Conservation (phyloP, 2,329 filamentous ascomycete genomes). For the Pseudonectria buxi region DNA sequence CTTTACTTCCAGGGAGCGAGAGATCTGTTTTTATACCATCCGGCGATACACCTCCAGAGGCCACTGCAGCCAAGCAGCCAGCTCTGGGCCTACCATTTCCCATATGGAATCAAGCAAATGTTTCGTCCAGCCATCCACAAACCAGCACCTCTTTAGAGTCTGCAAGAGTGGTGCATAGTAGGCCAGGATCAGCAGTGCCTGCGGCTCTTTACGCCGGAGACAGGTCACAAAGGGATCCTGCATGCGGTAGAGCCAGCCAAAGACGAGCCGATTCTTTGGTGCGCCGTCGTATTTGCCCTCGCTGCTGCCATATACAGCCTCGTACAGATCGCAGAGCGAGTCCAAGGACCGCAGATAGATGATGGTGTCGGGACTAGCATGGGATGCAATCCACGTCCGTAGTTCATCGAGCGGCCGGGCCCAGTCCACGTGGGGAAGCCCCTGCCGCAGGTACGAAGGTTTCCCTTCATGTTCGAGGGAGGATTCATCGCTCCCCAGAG, state of each 20-base stretch:
- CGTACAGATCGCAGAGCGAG: conserved; percentile 18
- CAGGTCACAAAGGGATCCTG: conserved; percentile 20
- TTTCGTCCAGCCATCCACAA: conserved; percentile 15
- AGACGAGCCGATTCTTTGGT: conserved; percentile 13
- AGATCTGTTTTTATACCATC: conserved; percentile 2
- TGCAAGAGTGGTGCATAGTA: conserved; percentile 18
- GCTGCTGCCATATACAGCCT: conserved; percentile 18
- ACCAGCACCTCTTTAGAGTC: conserved; percentile 16
- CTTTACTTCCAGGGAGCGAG: no score
- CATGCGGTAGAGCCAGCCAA: conserved; percentile 24
- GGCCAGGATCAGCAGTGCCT: conserved; percentile 21
- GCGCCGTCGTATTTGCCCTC: conserved; percentile 13
- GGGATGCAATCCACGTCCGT: conserved; percentile 16
- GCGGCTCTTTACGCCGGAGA: conserved; percentile 19
- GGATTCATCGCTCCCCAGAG: conserved; percentile 11
- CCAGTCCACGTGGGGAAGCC: conserved; percentile 18
- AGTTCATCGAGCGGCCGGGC: conserved; percentile 14
- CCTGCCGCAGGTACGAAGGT: conserved; percentile 15
- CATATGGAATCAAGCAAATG: conserved; percentile 19
- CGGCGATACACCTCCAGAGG: conserved; percentile 12
- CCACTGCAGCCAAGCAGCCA: conserved; percentile 20
- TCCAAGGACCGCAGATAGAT: conserved; percentile 17
- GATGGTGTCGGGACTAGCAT: conserved; percentile 18
- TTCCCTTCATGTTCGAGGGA: conserved; percentile 11
- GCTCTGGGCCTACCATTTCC: conserved; percentile 10